phyloP scores from a whole-genome alignment of 306 rosid genomes.

The Leucaena leucocephala region DNA sequence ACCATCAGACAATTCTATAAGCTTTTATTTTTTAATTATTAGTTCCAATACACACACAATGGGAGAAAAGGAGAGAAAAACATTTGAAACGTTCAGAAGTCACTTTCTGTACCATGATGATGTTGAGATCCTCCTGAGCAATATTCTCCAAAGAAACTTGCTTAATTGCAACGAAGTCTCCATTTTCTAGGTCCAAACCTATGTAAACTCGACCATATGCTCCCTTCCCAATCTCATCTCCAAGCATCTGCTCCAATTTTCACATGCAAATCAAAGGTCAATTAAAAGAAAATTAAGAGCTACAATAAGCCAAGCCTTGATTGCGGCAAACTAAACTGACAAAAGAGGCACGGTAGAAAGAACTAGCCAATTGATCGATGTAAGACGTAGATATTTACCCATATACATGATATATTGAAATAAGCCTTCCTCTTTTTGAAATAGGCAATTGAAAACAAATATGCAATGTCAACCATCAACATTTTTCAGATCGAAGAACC shows the following conservation, averaged over 20 bases:
- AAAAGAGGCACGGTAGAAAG: neutral
- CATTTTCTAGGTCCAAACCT: slow-evolving; percentile 97
- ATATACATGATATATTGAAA: neutral
- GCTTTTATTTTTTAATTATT: slow-evolving; percentile 10
- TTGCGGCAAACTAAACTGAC: neutral
- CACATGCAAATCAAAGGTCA: slow-evolving; percentile 34
- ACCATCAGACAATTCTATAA: slow-evolving; percentile 7
- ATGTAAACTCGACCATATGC: slow-evolving; percentile 97
- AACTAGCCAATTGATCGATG: neutral
- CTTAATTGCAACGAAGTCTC: slow-evolving; percentile 96
- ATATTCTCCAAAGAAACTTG: slow-evolving; percentile 99
- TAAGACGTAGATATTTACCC: neutral
- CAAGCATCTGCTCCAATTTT: slow-evolving; percentile 77
- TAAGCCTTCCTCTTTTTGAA: neutral
- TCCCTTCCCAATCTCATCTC: slow-evolving; percentile 99
- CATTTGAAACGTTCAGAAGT: slow-evolving; percentile 21
- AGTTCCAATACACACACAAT: neutral
- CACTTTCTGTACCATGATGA: slow-evolving; percentile 77
- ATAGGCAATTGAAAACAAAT: neutral
- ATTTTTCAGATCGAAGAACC: neutral
- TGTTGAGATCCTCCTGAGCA: slow-evolving; percentile 98
- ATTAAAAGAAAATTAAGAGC: slow-evolving; percentile 16
- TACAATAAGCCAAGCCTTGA: slow-evolving; percentile 12
- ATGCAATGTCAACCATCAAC: slow-evolving; percentile 8
- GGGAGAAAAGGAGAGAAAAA: slow-evolving; percentile 7